Base-by-base conservation (phyloP, 2,329 filamentous ascomycete species). In the Alternaria sp. region DNA sequence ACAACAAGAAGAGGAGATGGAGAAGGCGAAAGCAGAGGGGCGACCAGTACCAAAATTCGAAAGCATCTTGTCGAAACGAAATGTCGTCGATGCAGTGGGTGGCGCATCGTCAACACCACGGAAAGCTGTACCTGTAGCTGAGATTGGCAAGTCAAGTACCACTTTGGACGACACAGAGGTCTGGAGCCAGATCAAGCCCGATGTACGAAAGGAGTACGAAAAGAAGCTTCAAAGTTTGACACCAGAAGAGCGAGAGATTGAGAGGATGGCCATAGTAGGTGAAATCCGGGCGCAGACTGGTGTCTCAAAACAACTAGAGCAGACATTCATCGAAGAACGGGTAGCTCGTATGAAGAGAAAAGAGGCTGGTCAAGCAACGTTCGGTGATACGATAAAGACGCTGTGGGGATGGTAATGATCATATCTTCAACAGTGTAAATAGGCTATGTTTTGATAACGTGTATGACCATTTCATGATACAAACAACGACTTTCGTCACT, bases 1-100 rank as follows among this genome's bases (percentile, higher is more conserved):
- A 38, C 86, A 88, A 63, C 93, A 97, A 76, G 94, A 99, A 79
- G 84, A 83, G 20, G 86, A 85, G 64, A 88, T 92, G n/a, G 87
- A 91, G 65, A 85, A 88, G 71, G 91, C 90, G 36, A 89, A 89
- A 78, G 83, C 85, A 55, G 85, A 79, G 78, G 86, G 73, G 65
- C 78, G 73, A 71, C 81, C 71, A 72, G 75, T 83, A 46, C 90
- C 91, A 0, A 80, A 82, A 20, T 89, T 92, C 71, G 82, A 87
- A 48, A 84, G 87, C 8, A 77, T 89, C 7, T 76, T 92, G 34
- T 76, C 78, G 4, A 75, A 74, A 48, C 62, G 66, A 34, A 79
- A 78, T 48, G 55, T 79, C 12, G 63, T 68, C 12, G 68, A 69
- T 3, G 70, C 70, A 8, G 66, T 72, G 64, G 64, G 64, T 4